These are phyloP conservation scores for Botrytis deweyae DNA, from an alignment of 2,329 filamentous ascomycete species.

Conservation along the genomic window DNA sequence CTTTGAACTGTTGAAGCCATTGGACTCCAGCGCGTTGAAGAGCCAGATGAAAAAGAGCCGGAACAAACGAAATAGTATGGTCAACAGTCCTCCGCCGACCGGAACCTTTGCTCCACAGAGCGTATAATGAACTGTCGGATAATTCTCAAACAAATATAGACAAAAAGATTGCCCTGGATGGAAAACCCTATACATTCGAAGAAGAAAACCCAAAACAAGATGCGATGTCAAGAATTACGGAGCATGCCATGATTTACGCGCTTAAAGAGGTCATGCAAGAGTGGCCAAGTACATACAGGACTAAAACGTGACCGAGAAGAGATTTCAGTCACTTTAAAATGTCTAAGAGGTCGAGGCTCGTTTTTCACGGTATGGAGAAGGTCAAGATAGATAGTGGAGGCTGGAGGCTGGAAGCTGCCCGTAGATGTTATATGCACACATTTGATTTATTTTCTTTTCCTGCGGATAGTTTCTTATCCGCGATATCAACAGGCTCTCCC, in stretches of 20 bases:
- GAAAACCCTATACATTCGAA: not conserved
- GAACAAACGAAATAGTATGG: conserved; percentile 90
- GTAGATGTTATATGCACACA: conserved; percentile 7
- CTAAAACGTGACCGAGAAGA: not conserved
- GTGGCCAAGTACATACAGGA: not conserved
- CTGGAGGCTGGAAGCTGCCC: not conserved
- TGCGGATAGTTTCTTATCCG: not conserved
- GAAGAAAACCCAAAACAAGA: not conserved
- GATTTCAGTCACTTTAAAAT: not conserved
- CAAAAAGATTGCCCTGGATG: not conserved
- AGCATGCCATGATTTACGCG: conserved; percentile 9
- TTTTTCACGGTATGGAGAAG: conserved; percentile 10
- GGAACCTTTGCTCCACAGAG: conserved; percentile 25
- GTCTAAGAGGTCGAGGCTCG: not conserved
- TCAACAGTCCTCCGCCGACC: conserved; percentile 78
- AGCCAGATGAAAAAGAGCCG: conserved; percentile 98
- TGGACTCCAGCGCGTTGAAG: conserved; percentile 94
- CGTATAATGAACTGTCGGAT: conserved; percentile 17
- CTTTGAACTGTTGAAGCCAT: conserved; percentile 92
- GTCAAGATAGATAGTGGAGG: conserved; percentile 7
- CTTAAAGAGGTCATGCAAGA: not conserved
- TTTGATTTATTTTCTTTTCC: conserved; percentile 13
- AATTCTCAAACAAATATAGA: not conserved
- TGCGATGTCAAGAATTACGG: not conserved
- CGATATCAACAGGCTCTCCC: not conserved